Base-by-base conservation (phyloP, 1,284 basidiomycete genomes). In the Mycena sp. region DNA sequence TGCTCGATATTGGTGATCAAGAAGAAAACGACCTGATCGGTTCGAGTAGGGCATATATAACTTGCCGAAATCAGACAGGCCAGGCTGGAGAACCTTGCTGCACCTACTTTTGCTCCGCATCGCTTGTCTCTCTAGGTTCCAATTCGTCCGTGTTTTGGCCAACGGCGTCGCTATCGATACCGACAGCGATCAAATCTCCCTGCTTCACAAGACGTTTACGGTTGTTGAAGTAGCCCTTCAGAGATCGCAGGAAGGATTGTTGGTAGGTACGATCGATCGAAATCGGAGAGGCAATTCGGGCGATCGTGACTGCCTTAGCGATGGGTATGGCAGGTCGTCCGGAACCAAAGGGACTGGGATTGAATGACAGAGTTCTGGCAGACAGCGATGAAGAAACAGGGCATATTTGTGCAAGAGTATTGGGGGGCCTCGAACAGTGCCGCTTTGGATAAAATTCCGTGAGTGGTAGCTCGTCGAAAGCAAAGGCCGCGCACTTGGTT, bases 221-320 rank as follows among this genome's bases (percentile, higher is more conserved):
- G 0, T 74, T 73, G 38, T 85, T 80, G 72, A 98, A 95, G 73
- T 92, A 87, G 3, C 74, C 64, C 60, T 88, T 91, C 64, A 99
- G 77, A 5, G 89, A 87, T 14, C 81, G 79, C 14, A 96, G 76
- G 74, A 93, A 92, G 7, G 88, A 75, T 0, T 83, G 73, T 71
- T 98, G 93, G 71, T 93, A 93, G 32, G 81, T 78, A 59, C 90
- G 90, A 74, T 91, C 88, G 6, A 87, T 87, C 1, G 93, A 89
- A 64, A 91, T 78, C 0, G 95, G 89, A 0, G 95, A 95, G 0
- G 94, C 91, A 4, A 99, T 83, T 19, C 95, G 87, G 2, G 95
- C 91, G 37, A 99, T 81, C 1, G 92, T 93, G 30, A 98, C 81
- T 6, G 86, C 81, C 58, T 79, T 81, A 1, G 95, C 95, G 10